Evolutionary conservation across 2,329 filamentous ascomycete species (phyloP).

Genomic region (Fusarium paranaense): DNA sequence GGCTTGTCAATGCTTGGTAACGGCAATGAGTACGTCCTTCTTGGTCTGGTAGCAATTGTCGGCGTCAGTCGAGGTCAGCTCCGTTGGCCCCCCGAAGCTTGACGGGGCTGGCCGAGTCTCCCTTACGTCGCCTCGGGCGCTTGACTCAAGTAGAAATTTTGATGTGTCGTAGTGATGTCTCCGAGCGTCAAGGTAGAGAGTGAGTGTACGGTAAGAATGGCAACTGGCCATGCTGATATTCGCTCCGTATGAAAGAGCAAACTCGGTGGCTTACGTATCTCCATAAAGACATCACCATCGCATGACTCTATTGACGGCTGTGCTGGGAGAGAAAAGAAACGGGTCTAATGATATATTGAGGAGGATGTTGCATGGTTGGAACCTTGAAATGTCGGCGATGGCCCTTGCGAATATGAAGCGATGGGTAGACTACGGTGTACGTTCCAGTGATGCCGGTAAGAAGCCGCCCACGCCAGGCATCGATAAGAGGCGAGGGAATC

Average conservation of each 20-base stretch:
- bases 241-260: too few species aligned
- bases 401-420: background rate
- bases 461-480: background rate
- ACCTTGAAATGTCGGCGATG: too few species aligned
- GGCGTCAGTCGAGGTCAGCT: background rate
- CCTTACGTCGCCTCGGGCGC: background rate
- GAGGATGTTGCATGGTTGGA: too few species aligned
- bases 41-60: background rate
- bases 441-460: background rate
- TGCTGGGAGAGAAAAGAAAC: too few species aligned
- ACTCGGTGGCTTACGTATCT: too few species aligned
- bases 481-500: background rate
- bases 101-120: background rate
- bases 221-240: too few species aligned
- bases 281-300: too few species aligned
- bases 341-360: too few species aligned
- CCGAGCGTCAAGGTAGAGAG: conserved; percentile 35
- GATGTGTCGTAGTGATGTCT: background rate
- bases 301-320: too few species aligned
- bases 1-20: background rate
- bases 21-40: background rate
- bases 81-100: background rate
- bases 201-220: too few species aligned
- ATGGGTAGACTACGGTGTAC: too few species aligned
- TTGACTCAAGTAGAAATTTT: background rate